Conservation (phyloP, 2,329 filamentous ascomycete species). For the Xylaria sp. region DNA sequence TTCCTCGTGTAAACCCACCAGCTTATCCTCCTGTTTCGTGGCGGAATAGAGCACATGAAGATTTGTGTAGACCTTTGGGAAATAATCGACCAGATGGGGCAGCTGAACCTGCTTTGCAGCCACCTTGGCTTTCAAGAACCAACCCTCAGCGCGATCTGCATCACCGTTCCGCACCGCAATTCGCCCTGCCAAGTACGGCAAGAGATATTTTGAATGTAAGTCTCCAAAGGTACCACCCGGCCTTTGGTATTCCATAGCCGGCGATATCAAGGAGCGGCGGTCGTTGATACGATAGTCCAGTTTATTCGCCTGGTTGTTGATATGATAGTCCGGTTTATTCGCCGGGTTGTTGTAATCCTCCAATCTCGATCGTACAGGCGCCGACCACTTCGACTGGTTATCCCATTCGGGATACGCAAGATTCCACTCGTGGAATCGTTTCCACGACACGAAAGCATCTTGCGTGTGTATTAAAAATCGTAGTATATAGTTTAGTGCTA, state of each 20-base stretch:
- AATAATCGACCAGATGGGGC: conserved; percentile 26
- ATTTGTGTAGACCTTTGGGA: conserved; percentile 29
- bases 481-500: conserved; percentile 37
- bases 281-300: neutral
- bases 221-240: conserved; percentile 10
- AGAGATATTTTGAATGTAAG: conserved; percentile 27
- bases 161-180: conserved; percentile 35
- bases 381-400: conserved; percentile 23
- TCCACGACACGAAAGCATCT: conserved; percentile 28
- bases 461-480: conserved; percentile 33
- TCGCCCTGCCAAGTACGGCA: conserved; percentile 34
- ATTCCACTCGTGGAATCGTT: conserved; percentile 34
- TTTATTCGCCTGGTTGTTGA: neutral
- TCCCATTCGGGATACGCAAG: conserved; percentile 33
- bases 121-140: conserved; percentile 32
- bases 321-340: neutral
- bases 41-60: conserved; percentile 35
- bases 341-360: neutral
- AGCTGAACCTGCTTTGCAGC: conserved; percentile 17
- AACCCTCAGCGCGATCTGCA: conserved; percentile 34
- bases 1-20: conserved; percentile 25
- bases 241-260: conserved; percentile 26
- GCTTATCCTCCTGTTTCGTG: conserved; percentile 26
- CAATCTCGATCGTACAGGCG: conserved; percentile 23
- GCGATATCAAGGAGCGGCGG: neutral